phyloP scores from a whole-genome alignment of 257 asterid genomes.

The Solanum dulcamara region DNA sequence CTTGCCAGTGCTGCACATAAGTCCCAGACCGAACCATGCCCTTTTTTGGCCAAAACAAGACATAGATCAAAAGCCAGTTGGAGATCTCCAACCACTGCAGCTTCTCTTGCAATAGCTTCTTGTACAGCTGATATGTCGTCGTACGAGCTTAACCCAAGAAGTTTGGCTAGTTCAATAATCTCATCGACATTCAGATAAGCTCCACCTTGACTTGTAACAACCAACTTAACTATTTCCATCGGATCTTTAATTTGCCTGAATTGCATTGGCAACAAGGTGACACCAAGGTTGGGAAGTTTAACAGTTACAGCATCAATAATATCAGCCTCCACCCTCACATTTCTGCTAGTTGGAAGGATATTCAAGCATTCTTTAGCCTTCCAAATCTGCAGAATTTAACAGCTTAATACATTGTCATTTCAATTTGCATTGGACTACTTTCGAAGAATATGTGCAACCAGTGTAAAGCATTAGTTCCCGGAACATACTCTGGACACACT shows the following conservation, averaged over 20 bases:
- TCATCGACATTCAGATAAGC: slow-evolving; percentile 92
- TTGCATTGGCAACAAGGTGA: slow-evolving; percentile 88
- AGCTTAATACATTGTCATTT: not conserved
- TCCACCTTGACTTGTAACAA: slow-evolving; percentile 72
- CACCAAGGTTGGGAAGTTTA: slow-evolving; percentile 95
- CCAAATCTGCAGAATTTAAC: slow-evolving; percentile 54
- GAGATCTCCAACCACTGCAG: slow-evolving; percentile 91
- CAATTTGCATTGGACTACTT: not conserved
- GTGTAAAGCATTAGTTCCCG: not conserved
- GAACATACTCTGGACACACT: not conserved
- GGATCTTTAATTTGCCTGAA: slow-evolving; percentile 95
- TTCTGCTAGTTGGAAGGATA: slow-evolving; percentile 81
- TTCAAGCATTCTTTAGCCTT: slow-evolving; percentile 96
- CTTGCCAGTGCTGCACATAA: slow-evolving; percentile 97
- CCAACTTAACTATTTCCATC: slow-evolving; percentile 82
- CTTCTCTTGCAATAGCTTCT: slow-evolving; percentile 99
- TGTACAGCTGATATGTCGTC: slow-evolving; percentile 85
- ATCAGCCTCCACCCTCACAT: slow-evolving; percentile 78
- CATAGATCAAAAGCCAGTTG: slow-evolving; percentile 97
- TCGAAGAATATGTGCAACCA: not conserved
- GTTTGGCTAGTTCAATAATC: slow-evolving; percentile 85
- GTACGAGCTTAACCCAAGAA: slow-evolving; percentile 82
- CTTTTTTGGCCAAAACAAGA: slow-evolving; percentile 80
- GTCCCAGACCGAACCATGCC: slow-evolving; percentile 96
- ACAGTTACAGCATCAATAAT: slow-evolving; percentile 77